Evolutionary conservation across 352 stramenopile genomes (phyloP).

Genomic region (Pythium coloratum): DNA sequence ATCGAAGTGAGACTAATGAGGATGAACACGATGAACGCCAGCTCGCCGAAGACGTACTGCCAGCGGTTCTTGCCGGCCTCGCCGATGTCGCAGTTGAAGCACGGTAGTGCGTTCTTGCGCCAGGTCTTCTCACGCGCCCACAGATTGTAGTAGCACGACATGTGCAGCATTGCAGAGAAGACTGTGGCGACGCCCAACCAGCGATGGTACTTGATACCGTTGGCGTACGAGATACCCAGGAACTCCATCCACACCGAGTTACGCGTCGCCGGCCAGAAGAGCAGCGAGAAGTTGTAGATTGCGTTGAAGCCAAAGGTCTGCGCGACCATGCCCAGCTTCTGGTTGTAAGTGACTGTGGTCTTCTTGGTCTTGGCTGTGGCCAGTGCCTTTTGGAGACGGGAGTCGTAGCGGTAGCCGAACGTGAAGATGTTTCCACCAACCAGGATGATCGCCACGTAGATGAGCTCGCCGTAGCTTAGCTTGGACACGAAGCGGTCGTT

Average conservation of each 20-base stretch:
- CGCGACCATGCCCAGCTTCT: conserved; percentile 22
- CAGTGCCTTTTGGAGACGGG: conserved; percentile 8
- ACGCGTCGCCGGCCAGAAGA: conserved; percentile 38
- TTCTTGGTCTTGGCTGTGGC: neutral
- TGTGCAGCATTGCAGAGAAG: conserved; percentile 26
- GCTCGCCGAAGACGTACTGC: conserved; percentile 45
- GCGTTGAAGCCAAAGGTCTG: conserved; percentile 32
- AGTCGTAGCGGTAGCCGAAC: conserved; percentile 17
- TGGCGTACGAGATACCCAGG: conserved; percentile 46
- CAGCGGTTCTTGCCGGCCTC: conserved; percentile 22
- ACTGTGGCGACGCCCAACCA: conserved; percentile 39
- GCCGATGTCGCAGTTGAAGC: conserved; percentile 37
- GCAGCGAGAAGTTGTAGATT: conserved; percentile 46
- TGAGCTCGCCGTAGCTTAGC: conserved; percentile 39
- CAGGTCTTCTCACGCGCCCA: conserved; percentile 29
- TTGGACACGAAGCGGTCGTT: conserved; percentile 28
- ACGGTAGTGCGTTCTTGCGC: conserved; percentile 33
- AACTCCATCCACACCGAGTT: conserved; percentile 48
- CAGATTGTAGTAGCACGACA: conserved; percentile 22
- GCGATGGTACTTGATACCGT: conserved; percentile 48
- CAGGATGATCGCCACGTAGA: conserved; percentile 42
- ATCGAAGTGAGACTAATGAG: conserved; percentile 37
- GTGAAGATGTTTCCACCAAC: conserved; percentile 33
- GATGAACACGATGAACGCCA: conserved; percentile 38
- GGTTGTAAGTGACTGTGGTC: no score